Conservation (phyloP, 1,284 basidiomycete species). For the Trichosporon ovoides region DNA sequence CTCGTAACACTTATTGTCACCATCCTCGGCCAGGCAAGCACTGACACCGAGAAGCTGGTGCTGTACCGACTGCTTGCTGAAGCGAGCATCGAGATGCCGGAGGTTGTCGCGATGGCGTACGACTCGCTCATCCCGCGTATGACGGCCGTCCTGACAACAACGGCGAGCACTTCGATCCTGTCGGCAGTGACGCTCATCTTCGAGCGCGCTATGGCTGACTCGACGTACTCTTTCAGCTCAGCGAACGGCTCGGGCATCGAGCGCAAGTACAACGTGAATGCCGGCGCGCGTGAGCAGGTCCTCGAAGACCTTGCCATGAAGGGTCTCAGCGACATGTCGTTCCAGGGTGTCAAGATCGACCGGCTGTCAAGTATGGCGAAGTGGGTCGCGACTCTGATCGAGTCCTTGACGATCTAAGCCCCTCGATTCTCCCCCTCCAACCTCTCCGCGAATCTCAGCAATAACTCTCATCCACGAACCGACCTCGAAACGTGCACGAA, state of each 20-base stretch:
- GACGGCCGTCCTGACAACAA: constrained; percentile 67
- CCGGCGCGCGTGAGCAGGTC: constrained; percentile 29
- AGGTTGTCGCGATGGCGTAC: constrained; percentile 70
- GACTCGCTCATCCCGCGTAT: constrained; percentile 72
- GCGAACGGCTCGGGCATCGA: constrained; percentile 10
- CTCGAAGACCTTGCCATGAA: constrained; percentile 45
- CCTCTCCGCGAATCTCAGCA: too few species aligned
- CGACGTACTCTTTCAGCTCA: constrained; percentile 34
- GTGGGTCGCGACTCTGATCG: constrained; percentile 41
- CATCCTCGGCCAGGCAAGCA: constrained; percentile 68
- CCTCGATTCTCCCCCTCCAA: too few species aligned
- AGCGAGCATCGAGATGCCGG: constrained; percentile 64
- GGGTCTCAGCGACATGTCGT: constrained; percentile 39
- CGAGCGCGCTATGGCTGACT: constrained; percentile 40
- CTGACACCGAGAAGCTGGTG: constrained; percentile 74
- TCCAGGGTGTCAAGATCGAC: constrained; percentile 35
- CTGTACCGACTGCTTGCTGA: constrained; percentile 71
- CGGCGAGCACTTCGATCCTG: constrained; percentile 66
- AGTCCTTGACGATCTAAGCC: constrained; percentile 33
- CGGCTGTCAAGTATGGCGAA: constrained; percentile 34
- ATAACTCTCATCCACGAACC: background rate
- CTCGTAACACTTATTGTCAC: constrained; percentile 68
- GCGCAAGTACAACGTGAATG: background rate
- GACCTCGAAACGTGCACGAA: background rate
- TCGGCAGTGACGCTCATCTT: constrained; percentile 68